Base-by-base conservation (phyloP, 1,284 basidiomycete genomes). In the Austroboletus novae-zelandiae region DNA sequence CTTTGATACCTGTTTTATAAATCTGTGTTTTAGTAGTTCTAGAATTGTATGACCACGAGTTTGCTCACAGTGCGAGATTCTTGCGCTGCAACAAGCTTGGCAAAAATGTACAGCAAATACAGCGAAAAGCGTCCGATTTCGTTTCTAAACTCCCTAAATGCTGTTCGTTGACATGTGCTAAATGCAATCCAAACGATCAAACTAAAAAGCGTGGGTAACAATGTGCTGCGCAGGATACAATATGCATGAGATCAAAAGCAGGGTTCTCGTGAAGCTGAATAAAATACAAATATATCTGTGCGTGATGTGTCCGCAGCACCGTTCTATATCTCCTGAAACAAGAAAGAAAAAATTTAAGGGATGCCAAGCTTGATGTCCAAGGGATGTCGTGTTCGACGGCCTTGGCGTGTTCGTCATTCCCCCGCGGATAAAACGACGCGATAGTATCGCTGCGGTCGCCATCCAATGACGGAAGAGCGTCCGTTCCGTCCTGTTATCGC, bases 221-320 rank as follows among this genome's bases (percentile, higher is more conserved):
- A 50, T 47, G 45, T 32, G 15, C 44, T 49, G 32, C 17, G 49
- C 48, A 32, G 11, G 34, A 57, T 57, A 59, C 43, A 52, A 31
- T 47, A 40, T 50, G 23, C 47, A 42, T 27, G 25, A 50, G 27
- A 11, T 29, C 40, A 48, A 42, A 35, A 43, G 13, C 44, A 47
- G 45, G 20, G 35, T 18, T 27, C 32, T 11, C 20, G 14, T 45
- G 45, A 51, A 46, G 37, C 41, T 31, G 37, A 36, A 58, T 59
- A 40, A 44, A 35, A 52, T 58, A 45, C 27, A 43, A 40, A 36
- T 47, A 48, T 46, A 52, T 61, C 48, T 42, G 50, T 48, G 25
- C 25, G 29, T 32, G 11, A 47, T 45, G 43, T 45, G 55, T 65
- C 62, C 61, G 45, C 18, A 44, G 37, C 32, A 49, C 32, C 37